A percentile compares a stretch with the other conserved stretches of the same genome.
Conservation (phyloP, 208 protist genomes). For the Leishmania amazonensis region DNA sequence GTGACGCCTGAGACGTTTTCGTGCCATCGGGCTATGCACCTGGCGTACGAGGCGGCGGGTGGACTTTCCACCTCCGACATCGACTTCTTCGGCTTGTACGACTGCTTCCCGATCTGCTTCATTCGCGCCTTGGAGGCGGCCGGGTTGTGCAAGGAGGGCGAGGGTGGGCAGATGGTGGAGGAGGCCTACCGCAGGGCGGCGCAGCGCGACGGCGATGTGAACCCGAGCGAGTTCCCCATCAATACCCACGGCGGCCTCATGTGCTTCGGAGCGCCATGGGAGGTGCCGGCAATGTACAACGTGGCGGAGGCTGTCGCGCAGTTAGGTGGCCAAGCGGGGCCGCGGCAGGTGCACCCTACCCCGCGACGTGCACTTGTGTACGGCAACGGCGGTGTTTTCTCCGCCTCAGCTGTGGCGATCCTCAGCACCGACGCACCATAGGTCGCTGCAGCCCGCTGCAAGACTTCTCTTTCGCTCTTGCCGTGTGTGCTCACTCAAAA, state of each 20-base stretch:
- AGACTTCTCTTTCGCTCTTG: not conserved
- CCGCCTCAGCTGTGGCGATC: slow-evolving; percentile 73
- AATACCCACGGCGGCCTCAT: slow-evolving; percentile 84
- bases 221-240: slow-evolving; percentile 50
- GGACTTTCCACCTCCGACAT: slow-evolving; percentile 58
- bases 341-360: slow-evolving; percentile 47
- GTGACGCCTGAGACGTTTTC: slow-evolving; percentile 66
- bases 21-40: slow-evolving; percentile 46
- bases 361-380: slow-evolving; percentile 83
- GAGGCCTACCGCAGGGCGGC: slow-evolving; percentile 43
- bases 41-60: slow-evolving; percentile 54
- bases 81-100: slow-evolving; percentile 81
- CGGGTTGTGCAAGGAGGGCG: slow-evolving; percentile 56
- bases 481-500: not conserved
- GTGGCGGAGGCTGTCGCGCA: slow-evolving; percentile 64
- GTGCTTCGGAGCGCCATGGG: slow-evolving; percentile 82
- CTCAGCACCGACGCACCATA: slow-evolving; percentile 50
- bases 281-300: slow-evolving; percentile 84
- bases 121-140: slow-evolving; percentile 71
- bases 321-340: slow-evolving; percentile 43
- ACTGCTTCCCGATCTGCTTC: slow-evolving; percentile 86
- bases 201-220: slow-evolving; percentile 28
- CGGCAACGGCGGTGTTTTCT: slow-evolving; percentile 90
- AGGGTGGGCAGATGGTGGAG: slow-evolving; percentile 64
- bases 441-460: not conserved